These are phyloP conservation scores for Albugo candida DNA, from an alignment of 352 stramenopile genomes.

Conservation along the genomic window DNA sequence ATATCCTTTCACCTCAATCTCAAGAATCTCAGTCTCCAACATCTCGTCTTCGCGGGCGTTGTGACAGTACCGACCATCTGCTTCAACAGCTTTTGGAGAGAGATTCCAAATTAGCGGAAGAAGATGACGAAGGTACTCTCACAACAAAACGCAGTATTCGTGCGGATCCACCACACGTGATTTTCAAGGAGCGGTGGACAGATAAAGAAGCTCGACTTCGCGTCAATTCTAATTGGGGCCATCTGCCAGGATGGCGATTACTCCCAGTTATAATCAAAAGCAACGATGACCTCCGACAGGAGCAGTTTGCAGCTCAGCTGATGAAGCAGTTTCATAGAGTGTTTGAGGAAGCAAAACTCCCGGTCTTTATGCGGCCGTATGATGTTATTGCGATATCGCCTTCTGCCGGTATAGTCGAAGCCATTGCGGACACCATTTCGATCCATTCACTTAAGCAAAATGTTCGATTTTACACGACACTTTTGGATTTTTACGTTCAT, in stretches of 20 bases:
- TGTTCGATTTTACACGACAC: slow-evolving; percentile 77
- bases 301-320: slow-evolving; percentile 94
- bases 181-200: slow-evolving; percentile 91
- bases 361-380: slow-evolving; percentile 91
- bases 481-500: slow-evolving; percentile 88
- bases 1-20: slow-evolving; percentile 5
- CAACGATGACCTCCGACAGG: slow-evolving; percentile 95
- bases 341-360: slow-evolving; percentile 86
- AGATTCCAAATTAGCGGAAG: slow-evolving; percentile 38
- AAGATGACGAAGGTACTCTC: slow-evolving; percentile 19
- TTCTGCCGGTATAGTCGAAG: slow-evolving; percentile 90
- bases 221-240: slow-evolving; percentile 66
- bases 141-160: slow-evolving; percentile 3
- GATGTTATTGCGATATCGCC: slow-evolving; percentile 89
- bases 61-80: slow-evolving; percentile 60
- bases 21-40: slow-evolving; percentile 11
- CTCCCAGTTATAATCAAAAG: slow-evolving; percentile 95
- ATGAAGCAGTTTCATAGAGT: slow-evolving; percentile 89
- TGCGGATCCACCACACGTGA: slow-evolving; percentile 32
- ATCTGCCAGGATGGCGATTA: slow-evolving; percentile 76
- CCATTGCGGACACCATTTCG: slow-evolving; percentile 92
- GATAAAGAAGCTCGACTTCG: slow-evolving; percentile 87
- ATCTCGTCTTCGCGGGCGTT: slow-evolving; percentile 29
- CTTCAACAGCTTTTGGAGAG: slow-evolving; percentile 43
- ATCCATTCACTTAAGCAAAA: slow-evolving; percentile 97